A percentile compares a stretch with the other conserved stretches of the same genome.
phyloP scores from a whole-genome alignment of 1,284 basidiomycete genomes.

The Acaromyces ingoldii region DNA sequence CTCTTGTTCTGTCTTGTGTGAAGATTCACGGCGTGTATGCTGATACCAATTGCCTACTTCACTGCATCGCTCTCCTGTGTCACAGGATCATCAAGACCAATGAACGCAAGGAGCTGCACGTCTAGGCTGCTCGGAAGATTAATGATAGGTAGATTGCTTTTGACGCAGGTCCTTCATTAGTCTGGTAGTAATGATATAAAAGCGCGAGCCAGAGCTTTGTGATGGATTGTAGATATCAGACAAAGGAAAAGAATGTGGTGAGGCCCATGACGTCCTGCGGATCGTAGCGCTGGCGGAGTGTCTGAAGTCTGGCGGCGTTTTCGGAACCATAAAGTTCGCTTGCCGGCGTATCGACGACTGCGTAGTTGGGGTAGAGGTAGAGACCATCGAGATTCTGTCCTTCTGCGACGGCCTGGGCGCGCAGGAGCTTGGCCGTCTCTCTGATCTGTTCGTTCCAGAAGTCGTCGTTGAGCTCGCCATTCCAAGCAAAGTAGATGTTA shows the following conservation, averaged over 20 bases:
- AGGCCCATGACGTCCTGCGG: conserved; percentile 28
- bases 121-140: too few species aligned
- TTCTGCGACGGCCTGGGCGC: conserved; percentile 21
- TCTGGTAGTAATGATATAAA: too few species aligned
- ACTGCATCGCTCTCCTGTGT: too few species aligned
- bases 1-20: too few species aligned
- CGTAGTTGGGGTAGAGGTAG: conserved; percentile 39
- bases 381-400: conserved; percentile 30
- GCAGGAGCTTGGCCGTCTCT: conserved; percentile 18
- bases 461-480: conserved; percentile 22
- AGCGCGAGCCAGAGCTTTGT: too few species aligned
- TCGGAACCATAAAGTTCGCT: conserved; percentile 22
- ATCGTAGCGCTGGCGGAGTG: conserved; percentile 21
- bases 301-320: conserved; percentile 19
- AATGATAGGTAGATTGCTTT: too few species aligned
- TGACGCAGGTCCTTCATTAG: too few species aligned
- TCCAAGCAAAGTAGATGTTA: conserved; percentile 38
- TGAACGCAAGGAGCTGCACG: too few species aligned
- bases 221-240: too few species aligned
- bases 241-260: conserved; percentile 25
- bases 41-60: too few species aligned
- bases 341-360: conserved; percentile 17
- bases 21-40: too few species aligned
- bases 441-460: conserved; percentile 29
- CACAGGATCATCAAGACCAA: too few species aligned